Evolutionary conservation across 2,329 filamentous ascomycete species (phyloP).

Genomic region (Colletotrichum nymphaeae): DNA sequence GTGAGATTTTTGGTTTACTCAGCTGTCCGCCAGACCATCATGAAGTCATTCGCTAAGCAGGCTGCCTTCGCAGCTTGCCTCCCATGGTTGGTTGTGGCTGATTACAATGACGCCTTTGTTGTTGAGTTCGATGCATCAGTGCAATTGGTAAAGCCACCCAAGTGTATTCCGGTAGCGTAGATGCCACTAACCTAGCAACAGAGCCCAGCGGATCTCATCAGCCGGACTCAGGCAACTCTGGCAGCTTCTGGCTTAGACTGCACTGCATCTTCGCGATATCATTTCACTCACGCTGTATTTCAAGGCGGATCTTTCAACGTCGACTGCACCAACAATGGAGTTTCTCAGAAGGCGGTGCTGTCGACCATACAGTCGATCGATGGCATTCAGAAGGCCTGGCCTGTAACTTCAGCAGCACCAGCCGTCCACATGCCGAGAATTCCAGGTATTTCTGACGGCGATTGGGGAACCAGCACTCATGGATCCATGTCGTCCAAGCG

Average conservation of each 20-base stretch:
- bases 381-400: conserved; percentile 23
- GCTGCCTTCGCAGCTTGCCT: conserved; percentile 2
- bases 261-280: not conserved
- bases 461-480: not conserved
- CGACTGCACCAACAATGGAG: not conserved
- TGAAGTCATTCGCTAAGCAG: conserved; percentile 20
- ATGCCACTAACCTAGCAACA: not conserved
- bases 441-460: not conserved
- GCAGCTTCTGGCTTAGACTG: conserved; percentile 1
- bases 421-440: not conserved
- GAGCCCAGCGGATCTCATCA: not conserved
- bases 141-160: not conserved
- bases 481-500: not conserved
- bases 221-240: not conserved
- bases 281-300: conserved; percentile 15
- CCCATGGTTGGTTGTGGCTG: not conserved
- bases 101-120: conserved; percentile 10
- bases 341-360: not conserved
- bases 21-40: not conserved
- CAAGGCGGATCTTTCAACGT: conserved; percentile 16
- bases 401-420: not conserved
- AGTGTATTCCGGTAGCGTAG: not conserved
- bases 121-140: conserved; percentile 14
- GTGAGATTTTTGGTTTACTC: not conserved
- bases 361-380: not conserved